Percentiles rank a stretch among this genome's conserved stretches.
phyloP scores from a whole-genome alignment of 2,329 filamentous ascomycete species.

The Hypoxylon sp. region DNA sequence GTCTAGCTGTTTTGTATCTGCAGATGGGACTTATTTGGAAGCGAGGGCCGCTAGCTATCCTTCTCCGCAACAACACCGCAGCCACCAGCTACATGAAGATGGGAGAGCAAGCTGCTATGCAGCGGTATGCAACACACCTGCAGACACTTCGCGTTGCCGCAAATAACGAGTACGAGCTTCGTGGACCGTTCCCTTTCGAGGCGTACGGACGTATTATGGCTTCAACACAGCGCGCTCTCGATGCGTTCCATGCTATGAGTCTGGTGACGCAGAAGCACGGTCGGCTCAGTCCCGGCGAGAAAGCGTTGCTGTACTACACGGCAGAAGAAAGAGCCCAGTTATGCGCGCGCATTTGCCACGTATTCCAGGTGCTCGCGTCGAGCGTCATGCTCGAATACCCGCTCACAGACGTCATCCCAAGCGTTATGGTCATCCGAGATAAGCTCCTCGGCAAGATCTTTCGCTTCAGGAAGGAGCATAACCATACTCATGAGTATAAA shows the following conservation, averaged over 20 bases:
- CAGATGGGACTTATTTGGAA: conserved; percentile 98
- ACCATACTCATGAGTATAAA: conserved; percentile 1
- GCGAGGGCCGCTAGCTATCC: conserved; percentile 84
- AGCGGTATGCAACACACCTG: conserved; percentile 82
- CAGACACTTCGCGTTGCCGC: conserved; percentile 81
- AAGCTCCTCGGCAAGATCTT: conserved; percentile 89
- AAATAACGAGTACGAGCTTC: conserved; percentile 88
- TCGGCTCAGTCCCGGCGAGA: conserved; percentile 83
- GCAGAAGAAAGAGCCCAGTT: conserved; percentile 83
- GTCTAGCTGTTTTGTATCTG: conserved; percentile 90
- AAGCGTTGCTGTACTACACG: conserved; percentile 84
- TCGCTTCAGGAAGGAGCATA: conserved; percentile 81
- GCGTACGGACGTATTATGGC: conserved; percentile 82
- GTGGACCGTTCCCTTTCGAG: conserved; percentile 85
- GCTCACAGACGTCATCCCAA: conserved; percentile 88
- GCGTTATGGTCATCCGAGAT: conserved; percentile 84
- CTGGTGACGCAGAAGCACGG: conserved; percentile 88
- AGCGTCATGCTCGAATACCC: conserved; percentile 96
- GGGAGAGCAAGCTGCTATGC: conserved; percentile 89
- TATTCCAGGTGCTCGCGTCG: conserved; percentile 87
- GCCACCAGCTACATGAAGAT: conserved; percentile 82
- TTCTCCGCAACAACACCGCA: conserved; percentile 72
- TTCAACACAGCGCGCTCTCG: conserved; percentile 86
- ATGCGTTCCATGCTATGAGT: conserved; percentile 97
- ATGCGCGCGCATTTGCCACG: conserved; percentile 90